Conservation (phyloP, 2,329 filamentous ascomycete genomes). For the Sporothrix mexicana region DNA sequence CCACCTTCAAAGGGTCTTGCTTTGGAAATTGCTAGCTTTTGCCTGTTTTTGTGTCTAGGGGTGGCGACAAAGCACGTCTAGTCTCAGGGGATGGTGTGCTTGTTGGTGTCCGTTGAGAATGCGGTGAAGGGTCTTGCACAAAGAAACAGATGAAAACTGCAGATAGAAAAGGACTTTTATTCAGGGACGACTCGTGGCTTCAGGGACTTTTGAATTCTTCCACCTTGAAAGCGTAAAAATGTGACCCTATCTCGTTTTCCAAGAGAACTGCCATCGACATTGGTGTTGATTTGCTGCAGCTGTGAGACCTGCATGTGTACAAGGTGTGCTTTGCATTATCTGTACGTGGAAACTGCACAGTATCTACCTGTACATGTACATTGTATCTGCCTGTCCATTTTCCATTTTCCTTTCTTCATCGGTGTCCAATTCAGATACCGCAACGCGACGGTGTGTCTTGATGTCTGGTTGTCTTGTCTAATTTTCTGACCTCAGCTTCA, state of each 20-base stretch:
- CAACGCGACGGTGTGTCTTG: not conserved
- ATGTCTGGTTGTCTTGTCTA: not conserved
- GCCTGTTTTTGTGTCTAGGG: slow-evolving; percentile 13
- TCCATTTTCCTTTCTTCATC: not conserved
- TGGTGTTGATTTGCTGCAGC: not conserved
- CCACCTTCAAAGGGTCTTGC: not conserved
- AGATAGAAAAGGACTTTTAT: not conserved
- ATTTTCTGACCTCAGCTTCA: not conserved
- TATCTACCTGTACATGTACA: not conserved
- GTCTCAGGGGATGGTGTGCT: slow-evolving; percentile 10
- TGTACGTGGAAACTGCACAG: not conserved
- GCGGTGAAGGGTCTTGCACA: slow-evolving; percentile 8
- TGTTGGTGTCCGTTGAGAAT: slow-evolving; percentile 9
- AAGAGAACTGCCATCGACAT: not conserved
- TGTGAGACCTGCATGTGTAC: slow-evolving; percentile 8
- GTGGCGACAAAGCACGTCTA: slow-evolving; percentile 2
- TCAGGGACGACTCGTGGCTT: not conserved
- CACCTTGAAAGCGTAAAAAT: not conserved
- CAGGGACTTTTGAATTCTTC: not conserved
- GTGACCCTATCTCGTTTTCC: not conserved
- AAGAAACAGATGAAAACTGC: not conserved
- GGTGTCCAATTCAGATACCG: not conserved
- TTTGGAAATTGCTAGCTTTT: not conserved
- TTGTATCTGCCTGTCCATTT: not conserved
- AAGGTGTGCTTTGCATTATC: not conserved